Percentiles rank a stretch among this genome's conserved stretches.
Conservation (phyloP, 176 grass and related monocot genomes). For the Carex cristatella region DNA sequence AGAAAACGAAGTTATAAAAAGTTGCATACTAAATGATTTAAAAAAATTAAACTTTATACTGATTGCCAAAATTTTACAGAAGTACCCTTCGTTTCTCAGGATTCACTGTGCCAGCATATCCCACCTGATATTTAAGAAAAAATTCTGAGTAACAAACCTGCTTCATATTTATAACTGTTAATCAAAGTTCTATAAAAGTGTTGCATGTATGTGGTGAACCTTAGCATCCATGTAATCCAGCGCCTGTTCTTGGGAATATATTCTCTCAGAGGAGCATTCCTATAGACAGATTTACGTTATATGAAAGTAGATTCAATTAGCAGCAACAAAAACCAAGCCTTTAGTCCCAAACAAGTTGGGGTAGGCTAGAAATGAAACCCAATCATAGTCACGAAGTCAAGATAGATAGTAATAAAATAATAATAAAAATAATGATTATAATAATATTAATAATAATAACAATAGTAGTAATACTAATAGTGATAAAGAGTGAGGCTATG, state of each 20-base stretch:
- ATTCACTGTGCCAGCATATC: conserved; percentile 33
- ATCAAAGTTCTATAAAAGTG: conserved; percentile 12
- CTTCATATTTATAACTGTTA: neutral
- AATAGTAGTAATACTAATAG: too few species aligned
- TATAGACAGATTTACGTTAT: conserved; percentile 24
- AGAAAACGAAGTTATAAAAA: neutral
- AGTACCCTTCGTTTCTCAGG: conserved; percentile 63
- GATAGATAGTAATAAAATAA: too few species aligned
- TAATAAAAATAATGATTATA: too few species aligned
- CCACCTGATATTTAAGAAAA: conserved; percentile 40
- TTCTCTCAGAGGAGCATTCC: conserved; percentile 94
- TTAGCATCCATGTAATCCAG: conserved; percentile 85
- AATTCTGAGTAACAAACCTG: neutral
- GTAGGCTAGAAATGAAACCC: too few species aligned
- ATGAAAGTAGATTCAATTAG: neutral
- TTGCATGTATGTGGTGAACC: conserved; percentile 22
- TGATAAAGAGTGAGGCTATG: too few species aligned
- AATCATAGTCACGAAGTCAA: too few species aligned
- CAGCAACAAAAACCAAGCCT: too few species aligned
- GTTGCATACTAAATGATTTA: neutral
- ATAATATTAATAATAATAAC: too few species aligned
- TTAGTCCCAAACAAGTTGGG: too few species aligned
- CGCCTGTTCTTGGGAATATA: conserved; percentile 83
- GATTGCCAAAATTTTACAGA: neutral
- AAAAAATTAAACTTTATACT: neutral